Conservation (phyloP, 2,329 filamentous ascomycete genomes). For the Fusarium duplospermum region DNA sequence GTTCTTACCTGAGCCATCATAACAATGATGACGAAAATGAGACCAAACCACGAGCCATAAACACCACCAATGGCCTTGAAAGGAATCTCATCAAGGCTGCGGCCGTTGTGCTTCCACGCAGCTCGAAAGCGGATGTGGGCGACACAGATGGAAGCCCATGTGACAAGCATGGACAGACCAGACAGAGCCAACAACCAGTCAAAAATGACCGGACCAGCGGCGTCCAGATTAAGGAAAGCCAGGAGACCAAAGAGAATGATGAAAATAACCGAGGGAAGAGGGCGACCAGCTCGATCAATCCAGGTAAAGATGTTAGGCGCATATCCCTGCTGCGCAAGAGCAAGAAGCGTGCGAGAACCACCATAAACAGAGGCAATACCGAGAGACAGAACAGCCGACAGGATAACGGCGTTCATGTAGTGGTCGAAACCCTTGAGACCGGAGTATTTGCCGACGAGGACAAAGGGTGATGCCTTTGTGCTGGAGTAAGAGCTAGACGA, state of each 20-base stretch:
- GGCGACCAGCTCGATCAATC: slow-evolving; percentile 65
- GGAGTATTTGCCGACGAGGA: slow-evolving; percentile 62
- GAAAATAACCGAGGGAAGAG: slow-evolving; percentile 57
- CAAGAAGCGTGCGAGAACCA: slow-evolving; percentile 65
- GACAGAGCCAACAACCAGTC: slow-evolving; percentile 74
- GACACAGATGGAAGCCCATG: slow-evolving; percentile 73
- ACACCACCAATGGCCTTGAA: slow-evolving; percentile 71
- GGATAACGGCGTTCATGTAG: slow-evolving; percentile 66
- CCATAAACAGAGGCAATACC: slow-evolving; percentile 66
- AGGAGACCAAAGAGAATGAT: slow-evolving; percentile 60
- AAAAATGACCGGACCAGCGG: slow-evolving; percentile 65
- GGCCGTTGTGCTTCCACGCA: slow-evolving; percentile 70
- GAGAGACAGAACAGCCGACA: slow-evolving; percentile 65
- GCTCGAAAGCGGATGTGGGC: slow-evolving; percentile 72
- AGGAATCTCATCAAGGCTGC: slow-evolving; percentile 71
- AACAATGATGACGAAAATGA: slow-evolving; percentile 66
- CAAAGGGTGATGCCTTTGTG: slow-evolving; percentile 58
- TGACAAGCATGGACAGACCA: slow-evolving; percentile 71
- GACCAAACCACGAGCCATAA: slow-evolving; percentile 72
- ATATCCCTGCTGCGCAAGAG: slow-evolving; percentile 65
- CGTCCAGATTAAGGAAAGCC: slow-evolving; percentile 59
- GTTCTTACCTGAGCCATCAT: slow-evolving; percentile 62
- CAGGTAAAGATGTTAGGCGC: slow-evolving; percentile 65
- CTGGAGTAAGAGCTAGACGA: slow-evolving; percentile 30
- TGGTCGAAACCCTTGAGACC: slow-evolving; percentile 60